phyloP scores from a whole-genome alignment of 192 early-diverging fungal genomes.

The Helicostylum pulchrum region DNA sequence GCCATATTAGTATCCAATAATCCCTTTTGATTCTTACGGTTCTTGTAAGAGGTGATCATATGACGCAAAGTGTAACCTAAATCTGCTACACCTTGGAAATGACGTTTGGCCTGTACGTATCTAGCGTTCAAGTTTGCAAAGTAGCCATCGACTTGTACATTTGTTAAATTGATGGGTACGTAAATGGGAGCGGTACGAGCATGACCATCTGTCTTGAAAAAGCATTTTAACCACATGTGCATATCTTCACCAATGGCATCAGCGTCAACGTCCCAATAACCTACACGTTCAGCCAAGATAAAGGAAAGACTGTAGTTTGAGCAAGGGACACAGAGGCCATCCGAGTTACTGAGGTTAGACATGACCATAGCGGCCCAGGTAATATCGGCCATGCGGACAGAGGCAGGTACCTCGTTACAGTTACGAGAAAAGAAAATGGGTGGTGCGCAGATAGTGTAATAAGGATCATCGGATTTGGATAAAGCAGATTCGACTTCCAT shows the following conservation, averaged over 20 bases:
- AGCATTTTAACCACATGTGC: conserved; percentile 70
- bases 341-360: conserved; percentile 61
- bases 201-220: conserved; percentile 65
- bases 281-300: conserved; percentile 65
- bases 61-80: conserved; percentile 53
- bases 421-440: conserved; percentile 59
- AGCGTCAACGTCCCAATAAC: conserved; percentile 73
- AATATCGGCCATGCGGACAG: conserved; percentile 69
- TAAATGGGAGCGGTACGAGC: conserved; percentile 64
- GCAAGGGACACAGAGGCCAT: conserved; percentile 64
- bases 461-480: conserved; percentile 42
- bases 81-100: conserved; percentile 73
- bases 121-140: conserved; percentile 51
- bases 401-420: conserved; percentile 61
- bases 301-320: conserved; percentile 75
- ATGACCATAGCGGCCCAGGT: conserved; percentile 75
- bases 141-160: conserved; percentile 53
- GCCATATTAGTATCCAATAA: conserved; percentile 6
- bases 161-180: conserved; percentile 64
- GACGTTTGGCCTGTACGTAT: conserved; percentile 67
- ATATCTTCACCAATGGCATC: conserved; percentile 47
- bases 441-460: conserved; percentile 37
- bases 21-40: not conserved
- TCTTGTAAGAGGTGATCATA: not conserved
- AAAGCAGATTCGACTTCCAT: conserved; percentile 40